Evolutionary conservation across 768 basidiomycete genomes (phyloP), one percentile per base, ranked within the genome.

Genomic region (Inosperma sp.): DNA sequence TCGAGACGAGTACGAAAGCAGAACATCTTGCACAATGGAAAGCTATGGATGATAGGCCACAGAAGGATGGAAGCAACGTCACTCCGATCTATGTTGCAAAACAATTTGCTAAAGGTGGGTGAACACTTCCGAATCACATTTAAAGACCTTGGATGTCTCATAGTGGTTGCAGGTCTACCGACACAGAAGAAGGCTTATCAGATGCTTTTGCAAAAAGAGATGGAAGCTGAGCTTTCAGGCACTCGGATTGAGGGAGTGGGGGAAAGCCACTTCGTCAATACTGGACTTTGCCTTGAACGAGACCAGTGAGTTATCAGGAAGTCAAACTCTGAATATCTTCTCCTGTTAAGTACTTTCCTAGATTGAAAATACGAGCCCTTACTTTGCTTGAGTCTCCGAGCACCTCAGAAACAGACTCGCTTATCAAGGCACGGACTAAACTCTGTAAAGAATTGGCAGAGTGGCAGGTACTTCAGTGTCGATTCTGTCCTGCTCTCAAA

Each of bases 281-380:
- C 40, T 17, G 60, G 40, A 12, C 44, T 61, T 23, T 33, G 42
- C 1, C 23, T 60, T 9, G 59, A 57, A 53, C 42, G 40, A 4
- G 48, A 55, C 16, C 59, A 60, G 59, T 57, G 39, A 23, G 45
- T 34, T 33, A n/a, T n/a, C n/a, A n/a, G n/a, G n/a, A n/a, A 48
- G 31, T 39, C 33, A 10, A 26, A 21, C 37, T 42, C 27, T 3
- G 41, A 51, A n/a, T n/a, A n/a, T n/a, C 42, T 40, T 9, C n/a
- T 25, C 22, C 30, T 39, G 23, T 17, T 19, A 0, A 17, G 36
- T 5, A 36, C 19, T 29, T n/a, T 19, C 33, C 12, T 19, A 51
- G 50, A 35, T 33, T 35, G 33, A 43, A 44, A 25, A 34, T 51
- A 7, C 41, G 23, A 43, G 41, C 30, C n/a, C n/a, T n/a, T 33